Conservation (phyloP, 2,329 filamentous ascomycete genomes). For the Waltergamsia citrina region DNA sequence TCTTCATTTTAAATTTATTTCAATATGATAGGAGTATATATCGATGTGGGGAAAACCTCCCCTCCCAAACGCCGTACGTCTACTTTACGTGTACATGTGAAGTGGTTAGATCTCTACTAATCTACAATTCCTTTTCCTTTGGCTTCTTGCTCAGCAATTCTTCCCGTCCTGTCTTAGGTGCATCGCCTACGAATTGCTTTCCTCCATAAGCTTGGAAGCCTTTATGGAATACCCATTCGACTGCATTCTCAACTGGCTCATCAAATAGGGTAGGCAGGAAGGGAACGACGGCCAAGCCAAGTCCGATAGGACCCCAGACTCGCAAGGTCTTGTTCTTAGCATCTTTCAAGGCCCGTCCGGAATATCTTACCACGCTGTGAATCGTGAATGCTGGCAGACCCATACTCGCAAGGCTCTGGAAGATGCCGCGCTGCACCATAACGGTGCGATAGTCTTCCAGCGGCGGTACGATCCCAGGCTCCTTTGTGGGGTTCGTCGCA, state of each 20-base stretch:
- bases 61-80: no score
- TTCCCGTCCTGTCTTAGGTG: constrained; percentile 42
- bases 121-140: constrained; percentile 33
- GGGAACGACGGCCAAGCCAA: constrained; percentile 69
- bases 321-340: constrained; percentile 65
- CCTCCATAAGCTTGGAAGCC: constrained; percentile 68
- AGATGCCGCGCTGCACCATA: constrained; percentile 83
- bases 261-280: constrained; percentile 81
- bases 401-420: constrained; percentile 89
- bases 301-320: constrained; percentile 85
- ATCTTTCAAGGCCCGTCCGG: constrained; percentile 75
- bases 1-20: no score
- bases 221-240: constrained; percentile 84
- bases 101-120: no score
- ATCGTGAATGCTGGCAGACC: constrained; percentile 89
- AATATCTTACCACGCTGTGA: constrained; percentile 85
- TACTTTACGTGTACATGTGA: no score
- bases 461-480: constrained; percentile 45
- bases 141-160: constrained; percentile 27
- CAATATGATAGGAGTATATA: no score
- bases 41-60: no score
- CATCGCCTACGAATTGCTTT: constrained; percentile 40
- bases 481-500: constrained; percentile 14
- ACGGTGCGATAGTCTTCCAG: constrained; percentile 87
- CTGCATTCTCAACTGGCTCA: constrained; percentile 82